Conservation (phyloP, 352 stramenopile genomes). For the Chrysophaeum taylorii region DNA sequence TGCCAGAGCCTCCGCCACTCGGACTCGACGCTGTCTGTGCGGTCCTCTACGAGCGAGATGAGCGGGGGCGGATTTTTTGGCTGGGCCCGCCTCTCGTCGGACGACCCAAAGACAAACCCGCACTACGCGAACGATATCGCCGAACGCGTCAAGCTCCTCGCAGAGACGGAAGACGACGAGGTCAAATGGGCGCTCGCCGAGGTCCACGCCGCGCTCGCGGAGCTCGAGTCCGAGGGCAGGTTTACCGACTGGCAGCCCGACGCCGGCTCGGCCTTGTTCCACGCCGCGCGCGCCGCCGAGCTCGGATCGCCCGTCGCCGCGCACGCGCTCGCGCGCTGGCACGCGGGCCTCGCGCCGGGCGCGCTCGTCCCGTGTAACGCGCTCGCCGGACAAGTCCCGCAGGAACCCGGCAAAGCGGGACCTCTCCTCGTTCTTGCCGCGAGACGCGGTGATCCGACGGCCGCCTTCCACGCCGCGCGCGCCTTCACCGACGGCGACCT, state of each 20-base stretch:
- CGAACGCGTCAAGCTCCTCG: conserved; percentile 5
- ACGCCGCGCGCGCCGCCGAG: conserved; percentile 1
- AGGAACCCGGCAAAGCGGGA: background rate
- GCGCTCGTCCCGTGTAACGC: background rate
- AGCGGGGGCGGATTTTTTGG: background rate
- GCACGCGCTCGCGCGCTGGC: conserved; percentile 9
- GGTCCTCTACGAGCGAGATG: no score
- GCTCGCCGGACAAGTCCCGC: background rate
- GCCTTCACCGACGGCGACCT: background rate
- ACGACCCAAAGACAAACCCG: background rate
- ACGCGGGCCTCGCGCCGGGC: conserved; percentile 11
- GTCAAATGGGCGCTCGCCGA: background rate
- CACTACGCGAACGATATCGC: background rate
- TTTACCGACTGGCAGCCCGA: background rate
- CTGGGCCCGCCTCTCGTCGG: background rate
- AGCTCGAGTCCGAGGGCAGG: conserved; percentile 6
- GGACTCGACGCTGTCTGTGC: no score
- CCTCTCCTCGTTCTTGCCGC: background rate
- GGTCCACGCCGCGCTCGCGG: conserved; percentile 1
- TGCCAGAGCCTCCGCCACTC: no score
- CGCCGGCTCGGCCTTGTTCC: conserved; percentile 16
- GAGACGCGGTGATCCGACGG: background rate
- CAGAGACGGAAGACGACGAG: background rate
- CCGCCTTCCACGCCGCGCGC: background rate
- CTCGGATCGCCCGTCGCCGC: background rate